Evolutionary conservation across 192 early-diverging fungal species (phyloP), one percentile per base, ranked within the genome.

Genomic region (Coemansia sp.): DNA sequence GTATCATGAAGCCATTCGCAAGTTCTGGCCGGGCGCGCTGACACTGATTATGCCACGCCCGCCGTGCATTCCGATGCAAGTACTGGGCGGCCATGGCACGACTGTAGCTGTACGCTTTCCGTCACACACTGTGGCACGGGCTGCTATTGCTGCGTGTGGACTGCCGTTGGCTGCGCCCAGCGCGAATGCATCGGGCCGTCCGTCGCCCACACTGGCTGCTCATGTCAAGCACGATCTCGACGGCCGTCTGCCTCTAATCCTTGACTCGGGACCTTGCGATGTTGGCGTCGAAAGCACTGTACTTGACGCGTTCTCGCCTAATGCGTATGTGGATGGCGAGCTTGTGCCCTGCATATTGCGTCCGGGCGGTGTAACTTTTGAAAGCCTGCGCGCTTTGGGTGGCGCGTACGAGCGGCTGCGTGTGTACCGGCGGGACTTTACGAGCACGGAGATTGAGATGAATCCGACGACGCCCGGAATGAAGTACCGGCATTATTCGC

Each of bases 401-500:
- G 91, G 90, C 11, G 68, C 49, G 5, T 86, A 92, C 82, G 82
- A 88, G 51, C 21, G 64, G 8, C 59, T 93, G 16, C 83, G 87
- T 48, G 91, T 96, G 8, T 99, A 94, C 63, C 82, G 83, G 37
- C 89, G 90, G 47, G 86, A 93, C 74, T 91, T 91, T 77, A 75
- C 82, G 4, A 89, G 90, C 53, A 72, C 68, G 4, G 82, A 72
- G 25, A 71, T 94, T 68, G 94, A 97, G 57, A 67, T 68, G 22
- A 80, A 85, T 7, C 97, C 97, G 1, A 95, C 93, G 0, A 96
- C 97, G 17, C 97, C 97, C 21, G 97, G 97, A 11, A 99, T 99
- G 97, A 99, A 99, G 74, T 99, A 99, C 73, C 79, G 94, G 6
- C 97, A 99, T 78, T 99, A 99, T 68, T 91, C 93, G 21, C 97